phyloP scores from a whole-genome alignment of 768 basidiomycete species.

The Hydnum rufescens region DNA sequence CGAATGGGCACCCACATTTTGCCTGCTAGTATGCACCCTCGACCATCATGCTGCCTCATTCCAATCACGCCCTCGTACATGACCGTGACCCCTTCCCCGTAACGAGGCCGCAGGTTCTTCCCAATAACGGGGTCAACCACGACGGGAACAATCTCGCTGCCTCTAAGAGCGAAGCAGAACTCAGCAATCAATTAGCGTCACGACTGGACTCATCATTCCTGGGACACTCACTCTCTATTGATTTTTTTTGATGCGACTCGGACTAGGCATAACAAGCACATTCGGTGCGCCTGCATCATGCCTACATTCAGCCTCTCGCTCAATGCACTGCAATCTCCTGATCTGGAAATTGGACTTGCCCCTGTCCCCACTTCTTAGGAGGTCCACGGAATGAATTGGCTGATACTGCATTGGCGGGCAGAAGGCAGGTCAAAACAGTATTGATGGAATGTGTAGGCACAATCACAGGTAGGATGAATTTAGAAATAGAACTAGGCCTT shows the following conservation, averaged over 20 bases:
- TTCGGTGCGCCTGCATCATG: constrained; percentile 58
- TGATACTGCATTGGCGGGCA: no score
- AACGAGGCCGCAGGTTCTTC: constrained; percentile 64
- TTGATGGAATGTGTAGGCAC: no score
- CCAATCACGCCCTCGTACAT: constrained; percentile 96
- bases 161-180: constrained; percentile 13
- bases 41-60: constrained; percentile 64
- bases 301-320: constrained; percentile 19
- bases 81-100: constrained; percentile 76
- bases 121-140: constrained; percentile 80
- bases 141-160: constrained; percentile 37
- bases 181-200: no score
- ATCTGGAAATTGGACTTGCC: not conserved
- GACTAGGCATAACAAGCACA: constrained; percentile 73
- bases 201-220: not conserved
- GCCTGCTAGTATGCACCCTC: constrained; percentile 91
- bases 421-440: constrained; percentile 2
- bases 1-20: constrained; percentile 54
- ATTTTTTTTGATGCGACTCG: constrained; percentile 44
- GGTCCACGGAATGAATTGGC: not conserved
- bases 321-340: not conserved
- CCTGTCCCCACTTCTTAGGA: not conserved
- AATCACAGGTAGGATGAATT: no score
- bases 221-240: constrained; percentile 50
- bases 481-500: constrained; percentile 10